These are phyloP conservation scores for Amborella trichopoda DNA, from an alignment of 164 flowering plant genomes.

Conservation along the genomic window DNA sequence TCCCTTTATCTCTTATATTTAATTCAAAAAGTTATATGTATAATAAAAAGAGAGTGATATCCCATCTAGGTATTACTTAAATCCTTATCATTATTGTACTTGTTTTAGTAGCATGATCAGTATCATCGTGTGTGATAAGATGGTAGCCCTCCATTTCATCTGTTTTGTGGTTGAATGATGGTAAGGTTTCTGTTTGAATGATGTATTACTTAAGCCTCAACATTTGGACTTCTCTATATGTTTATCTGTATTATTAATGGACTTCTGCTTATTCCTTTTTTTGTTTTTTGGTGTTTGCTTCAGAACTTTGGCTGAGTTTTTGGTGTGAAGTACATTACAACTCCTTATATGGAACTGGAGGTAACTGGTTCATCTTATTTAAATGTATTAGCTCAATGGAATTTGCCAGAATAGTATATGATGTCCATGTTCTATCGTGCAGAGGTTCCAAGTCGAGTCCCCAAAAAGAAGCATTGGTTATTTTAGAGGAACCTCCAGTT, in stretches of 20 bases:
- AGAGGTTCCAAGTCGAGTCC: slow-evolving; percentile 57
- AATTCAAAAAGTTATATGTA: no score
- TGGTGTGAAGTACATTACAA: slow-evolving; percentile 96
- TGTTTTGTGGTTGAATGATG: neutral
- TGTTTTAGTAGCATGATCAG: no score
- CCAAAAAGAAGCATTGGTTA: slow-evolving; percentile 62
- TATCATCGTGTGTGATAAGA: neutral
- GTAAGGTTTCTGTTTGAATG: neutral
- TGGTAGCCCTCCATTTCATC: neutral
- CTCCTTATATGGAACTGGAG: slow-evolving; percentile 68
- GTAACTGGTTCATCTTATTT: slow-evolving; percentile 16
- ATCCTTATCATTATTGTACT: no score
- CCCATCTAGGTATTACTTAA: no score
- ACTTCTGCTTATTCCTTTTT: neutral
- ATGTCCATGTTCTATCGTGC: slow-evolving; percentile 6
- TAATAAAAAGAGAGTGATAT: no score
- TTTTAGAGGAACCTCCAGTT: slow-evolving; percentile 19
- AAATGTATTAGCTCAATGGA: neutral
- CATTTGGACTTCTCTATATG: neutral
- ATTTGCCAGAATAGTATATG: neutral
- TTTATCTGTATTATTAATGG: neutral
- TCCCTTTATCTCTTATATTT: no score
- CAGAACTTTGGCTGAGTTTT: slow-evolving; percentile 88
- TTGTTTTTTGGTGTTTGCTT: slow-evolving; percentile 3
- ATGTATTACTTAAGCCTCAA: neutral